Percentiles rank a stretch among this genome's conserved stretches.
phyloP scores from a whole-genome alignment of 75 land plant species.

The Picea sitchensis region DNA sequence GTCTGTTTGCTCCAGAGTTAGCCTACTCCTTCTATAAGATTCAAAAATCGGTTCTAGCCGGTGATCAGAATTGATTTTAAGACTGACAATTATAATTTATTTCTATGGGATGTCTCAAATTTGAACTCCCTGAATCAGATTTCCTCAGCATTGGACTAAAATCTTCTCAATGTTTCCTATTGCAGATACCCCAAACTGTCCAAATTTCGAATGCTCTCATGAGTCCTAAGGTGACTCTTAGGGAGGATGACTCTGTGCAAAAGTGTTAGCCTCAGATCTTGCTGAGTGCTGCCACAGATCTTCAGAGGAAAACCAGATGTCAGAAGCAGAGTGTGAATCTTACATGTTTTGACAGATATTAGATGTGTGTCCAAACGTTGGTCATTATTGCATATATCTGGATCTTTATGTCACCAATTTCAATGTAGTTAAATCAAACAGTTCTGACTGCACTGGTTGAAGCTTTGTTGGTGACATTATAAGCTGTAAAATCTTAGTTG shows the following conservation, averaged over 20 bases:
- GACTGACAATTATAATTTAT: neutral
- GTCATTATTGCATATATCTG: no score
- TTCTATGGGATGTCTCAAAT: neutral
- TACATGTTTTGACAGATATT: neutral
- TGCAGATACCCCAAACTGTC: slow-evolving; percentile 3
- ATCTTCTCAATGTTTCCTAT: neutral
- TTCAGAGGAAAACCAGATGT: neutral
- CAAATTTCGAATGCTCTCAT: neutral
- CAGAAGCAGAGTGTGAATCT: neutral
- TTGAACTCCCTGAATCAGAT: neutral
- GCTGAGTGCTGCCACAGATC: neutral
- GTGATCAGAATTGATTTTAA: neutral
- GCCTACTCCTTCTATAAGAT: neutral
- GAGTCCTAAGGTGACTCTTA: neutral
- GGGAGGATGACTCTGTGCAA: neutral
- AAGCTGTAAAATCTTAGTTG: no score
- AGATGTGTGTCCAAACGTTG: neutral
- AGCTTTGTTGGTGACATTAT: no score
- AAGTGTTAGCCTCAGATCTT: neutral
- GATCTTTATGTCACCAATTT: no score
- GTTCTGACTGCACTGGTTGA: no score
- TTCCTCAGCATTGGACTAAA: neutral
- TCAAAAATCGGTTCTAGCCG: neutral
- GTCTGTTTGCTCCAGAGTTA: no score
- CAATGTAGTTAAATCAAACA: no score